Evolutionary conservation across 2,329 filamentous ascomycete species (phyloP), one percentile per base, ranked within the genome.

Genomic region (Ilyonectria mors-panacis): DNA sequence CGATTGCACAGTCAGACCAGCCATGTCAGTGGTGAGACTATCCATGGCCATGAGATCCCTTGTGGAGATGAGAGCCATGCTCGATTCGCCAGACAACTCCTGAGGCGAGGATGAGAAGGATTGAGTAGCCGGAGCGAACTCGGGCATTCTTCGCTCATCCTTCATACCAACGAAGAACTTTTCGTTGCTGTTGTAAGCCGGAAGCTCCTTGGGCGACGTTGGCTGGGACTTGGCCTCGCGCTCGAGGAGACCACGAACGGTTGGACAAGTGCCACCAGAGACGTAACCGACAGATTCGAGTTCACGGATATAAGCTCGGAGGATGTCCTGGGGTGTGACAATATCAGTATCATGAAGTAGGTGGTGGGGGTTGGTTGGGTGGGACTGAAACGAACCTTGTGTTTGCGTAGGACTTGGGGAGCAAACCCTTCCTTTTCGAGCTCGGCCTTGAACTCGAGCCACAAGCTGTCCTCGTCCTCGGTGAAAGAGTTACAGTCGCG

Each of bases 251-350:
- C 87, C 86, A 61, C 87, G 84, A 15, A 88, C 83, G 2, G 86
- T 85, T 3, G 86, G 85, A 13, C 83, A 83, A 37, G 79, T 77
- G 28, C 83, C 83, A 23, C 81, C 82, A 44, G 82, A 81, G 13
- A 80, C 75, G n/a, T 78, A 77, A 39, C 81, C 81, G 61, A 85
- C 81, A 45, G 87, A 84, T 68, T 89, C 86, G 67, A 91, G 83
- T 73, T 89, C 86, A 39, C 87, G 86, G 47, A 91, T 89, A 73
- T 91, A 90, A 21, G 88, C 87, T 67, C 87, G 83, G 26, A 90
- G 78, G 10, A 89, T 82, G 70, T 89, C 87, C 89, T 91, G 64
- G 63, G 59, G 30, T 47, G 58, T 50, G 37, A 53, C 28, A 44
- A 13, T 2, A 28, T 66, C 35, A 66, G 63, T 23, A 17, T 58